A percentile compares a stretch with the other conserved stretches of the same genome.
phyloP scores from a whole-genome alignment of 148 eudicot species.

The Fagopyrum esculentum region DNA sequence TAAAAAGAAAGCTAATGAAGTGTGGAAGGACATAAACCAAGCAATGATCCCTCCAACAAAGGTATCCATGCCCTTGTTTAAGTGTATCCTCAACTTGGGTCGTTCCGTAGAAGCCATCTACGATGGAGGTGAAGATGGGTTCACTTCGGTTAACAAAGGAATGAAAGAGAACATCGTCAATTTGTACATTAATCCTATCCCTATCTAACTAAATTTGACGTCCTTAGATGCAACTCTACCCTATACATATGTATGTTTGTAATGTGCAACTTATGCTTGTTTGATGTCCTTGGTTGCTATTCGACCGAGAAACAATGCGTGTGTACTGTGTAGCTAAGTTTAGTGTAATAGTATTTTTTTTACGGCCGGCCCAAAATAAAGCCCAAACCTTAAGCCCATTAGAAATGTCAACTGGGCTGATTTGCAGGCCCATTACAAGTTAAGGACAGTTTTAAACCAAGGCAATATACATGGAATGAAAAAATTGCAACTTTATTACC shows the following conservation, averaged over 20 bases:
- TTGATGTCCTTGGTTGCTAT: no score
- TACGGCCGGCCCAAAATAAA: not conserved
- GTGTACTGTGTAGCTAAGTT: no score
- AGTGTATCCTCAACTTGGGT: conserved; percentile 10
- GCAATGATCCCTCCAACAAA: conserved; percentile 14
- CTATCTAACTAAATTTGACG: not conserved
- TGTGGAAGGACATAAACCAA: conserved; percentile 25
- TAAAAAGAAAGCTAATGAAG: not conserved
- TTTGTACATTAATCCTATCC: conserved; percentile 9
- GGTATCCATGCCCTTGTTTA: conserved; percentile 14
- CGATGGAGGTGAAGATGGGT: conserved; percentile 16
- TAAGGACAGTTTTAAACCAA: not conserved
- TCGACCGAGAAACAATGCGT: no score
- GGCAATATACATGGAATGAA: not conserved
- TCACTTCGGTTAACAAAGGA: not conserved
- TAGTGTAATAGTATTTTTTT: no score
- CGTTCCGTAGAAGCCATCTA: conserved; percentile 17
- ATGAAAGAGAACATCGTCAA: not conserved
- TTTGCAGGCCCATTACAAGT: not conserved
- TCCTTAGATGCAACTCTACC: not conserved
- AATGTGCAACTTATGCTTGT: no score
- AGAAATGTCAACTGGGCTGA: not conserved
- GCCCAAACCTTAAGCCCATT: not conserved
- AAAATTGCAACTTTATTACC: not conserved
- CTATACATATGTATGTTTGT: not conserved